Percentiles rank a stretch among this genome's conserved stretches.
Evolutionary conservation across 2,329 filamentous ascomycete species (phyloP).

Genomic region (Cladosporium sp.): DNA sequence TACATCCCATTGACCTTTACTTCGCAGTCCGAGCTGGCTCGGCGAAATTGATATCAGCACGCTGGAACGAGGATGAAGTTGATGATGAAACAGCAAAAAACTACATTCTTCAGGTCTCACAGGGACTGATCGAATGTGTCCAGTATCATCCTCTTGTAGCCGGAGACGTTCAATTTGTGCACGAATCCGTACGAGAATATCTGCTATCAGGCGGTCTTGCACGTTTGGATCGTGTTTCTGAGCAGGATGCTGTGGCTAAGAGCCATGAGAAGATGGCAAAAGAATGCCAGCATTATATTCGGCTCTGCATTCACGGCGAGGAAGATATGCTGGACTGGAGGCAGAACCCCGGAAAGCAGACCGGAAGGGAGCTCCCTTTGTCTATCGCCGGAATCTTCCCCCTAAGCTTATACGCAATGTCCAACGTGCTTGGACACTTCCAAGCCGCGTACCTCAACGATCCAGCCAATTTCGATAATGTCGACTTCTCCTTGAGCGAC

Average conservation of each 20-base stretch:
- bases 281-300: background rate
- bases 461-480: background rate
- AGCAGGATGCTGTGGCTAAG: background rate
- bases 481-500: background rate
- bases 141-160: too few species aligned
- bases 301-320: too few species aligned
- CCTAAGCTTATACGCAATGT: background rate
- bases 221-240: too few species aligned
- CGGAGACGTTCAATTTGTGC: slow-evolving; percentile 58
- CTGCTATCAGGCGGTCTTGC: background rate
- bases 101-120: slow-evolving; percentile 43
- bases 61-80: slow-evolving; percentile 21
- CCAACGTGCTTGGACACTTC: background rate
- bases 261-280: background rate
- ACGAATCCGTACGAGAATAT: slow-evolving; percentile 42
- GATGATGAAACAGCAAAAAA: slow-evolving; percentile 23
- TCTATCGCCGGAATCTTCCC: too few species aligned
- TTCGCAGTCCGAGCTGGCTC: slow-evolving; percentile 36
- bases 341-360: too few species aligned
- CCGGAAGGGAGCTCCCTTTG: too few species aligned
- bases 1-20: slow-evolving; percentile 45
- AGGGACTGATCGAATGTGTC: too few species aligned
- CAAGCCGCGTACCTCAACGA: background rate
- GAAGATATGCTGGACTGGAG: background rate
- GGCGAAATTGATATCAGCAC: slow-evolving; percentile 11